Evolutionary conservation across 805 yeast genomes (phyloP), one percentile per base, ranked within the genome.

Genomic region (Ogataea glucozyma): DNA sequence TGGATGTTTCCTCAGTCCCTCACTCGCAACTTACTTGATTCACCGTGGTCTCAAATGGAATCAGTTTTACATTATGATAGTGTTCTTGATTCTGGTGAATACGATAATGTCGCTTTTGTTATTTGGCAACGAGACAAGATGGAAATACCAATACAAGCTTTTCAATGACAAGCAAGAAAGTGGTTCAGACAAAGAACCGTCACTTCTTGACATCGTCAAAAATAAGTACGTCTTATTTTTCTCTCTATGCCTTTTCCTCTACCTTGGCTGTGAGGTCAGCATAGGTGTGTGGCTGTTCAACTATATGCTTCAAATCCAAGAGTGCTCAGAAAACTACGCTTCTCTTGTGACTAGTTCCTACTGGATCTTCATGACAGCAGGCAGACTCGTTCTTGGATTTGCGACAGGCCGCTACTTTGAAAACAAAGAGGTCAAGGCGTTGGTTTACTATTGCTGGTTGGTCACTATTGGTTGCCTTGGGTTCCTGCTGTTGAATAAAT

Each of bases 281-380:
- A 69, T 76, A 50, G 82, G 82, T 1, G 61, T 72, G 14, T 78
- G 82, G 82, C 47, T 76, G 41, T 68, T 74, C 49, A 71, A 77
- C 30, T 78, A 67, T 44, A 54, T 74, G 33, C 57, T 68, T 11
- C 65, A 77, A 22, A 67, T 75, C 42, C 65, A 70, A 38, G 36
- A 62, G 1, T 50, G 61, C 26, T 34, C 65, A 1, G 75, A 73
- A 46, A 53, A 63, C 19, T 31, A 49, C 5, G 61, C 78, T 6
- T 74, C 81, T 2, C 68, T 67, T 48, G 64, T 76, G 46, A 76
- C 81, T 13, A 71, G 79, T 11, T 45, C 70, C 0, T 78, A 72
- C 55, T 78, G 82, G 82, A 48, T 66, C 4, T 78, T 73, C 13
- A 61, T 77, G 54, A 77, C 79, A 1, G 38, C 58, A 4, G 83